Conservation (phyloP, 148 eudicot genomes). For the Nepenthes mirabilis region DNA sequence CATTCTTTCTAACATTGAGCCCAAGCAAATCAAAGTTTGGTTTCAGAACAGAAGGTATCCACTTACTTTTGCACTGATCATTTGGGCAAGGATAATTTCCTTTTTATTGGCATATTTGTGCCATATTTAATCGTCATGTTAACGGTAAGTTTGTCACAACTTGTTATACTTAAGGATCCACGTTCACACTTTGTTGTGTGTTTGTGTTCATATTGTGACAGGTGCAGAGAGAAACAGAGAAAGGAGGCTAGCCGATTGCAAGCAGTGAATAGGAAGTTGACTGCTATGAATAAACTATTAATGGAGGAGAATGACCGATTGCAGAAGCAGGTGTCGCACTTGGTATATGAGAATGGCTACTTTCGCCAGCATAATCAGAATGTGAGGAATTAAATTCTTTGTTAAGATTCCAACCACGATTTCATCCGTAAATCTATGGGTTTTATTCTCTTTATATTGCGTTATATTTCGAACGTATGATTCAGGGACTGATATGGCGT, state of each 20-base stretch:
- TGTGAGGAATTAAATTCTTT: constrained; percentile 25
- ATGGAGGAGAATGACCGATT: constrained; percentile 98
- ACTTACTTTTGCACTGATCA: neutral
- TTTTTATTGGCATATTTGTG: neutral
- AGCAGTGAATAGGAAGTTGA: constrained; percentile 85
- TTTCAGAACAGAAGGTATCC: constrained; percentile 82
- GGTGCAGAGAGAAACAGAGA: constrained; percentile 97
- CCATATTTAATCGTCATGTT: neutral
- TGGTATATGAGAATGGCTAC: constrained; percentile 91
- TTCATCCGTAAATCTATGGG: neutral
- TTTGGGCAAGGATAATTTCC: neutral
- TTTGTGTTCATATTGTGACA: constrained; percentile 11
- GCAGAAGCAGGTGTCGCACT: constrained; percentile 88
- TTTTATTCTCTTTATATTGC: neutral
- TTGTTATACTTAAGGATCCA: neutral
- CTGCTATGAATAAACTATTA: constrained; percentile 96
- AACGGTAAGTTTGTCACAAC: neutral
- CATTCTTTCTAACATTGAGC: constrained; percentile 77
- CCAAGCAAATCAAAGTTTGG: constrained; percentile 98
- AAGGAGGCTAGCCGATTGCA: constrained; percentile 90
- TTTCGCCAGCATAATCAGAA: constrained; percentile 76
- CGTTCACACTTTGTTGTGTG: neutral
- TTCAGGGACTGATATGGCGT: constrained; percentile 2
- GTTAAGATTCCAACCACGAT: neutral
- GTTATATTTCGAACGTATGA: neutral